A percentile compares a stretch with the other conserved stretches of the same genome.
Conservation (phyloP, 495 filamentous ascomycete species). For the Terfezia claveryi region DNA sequence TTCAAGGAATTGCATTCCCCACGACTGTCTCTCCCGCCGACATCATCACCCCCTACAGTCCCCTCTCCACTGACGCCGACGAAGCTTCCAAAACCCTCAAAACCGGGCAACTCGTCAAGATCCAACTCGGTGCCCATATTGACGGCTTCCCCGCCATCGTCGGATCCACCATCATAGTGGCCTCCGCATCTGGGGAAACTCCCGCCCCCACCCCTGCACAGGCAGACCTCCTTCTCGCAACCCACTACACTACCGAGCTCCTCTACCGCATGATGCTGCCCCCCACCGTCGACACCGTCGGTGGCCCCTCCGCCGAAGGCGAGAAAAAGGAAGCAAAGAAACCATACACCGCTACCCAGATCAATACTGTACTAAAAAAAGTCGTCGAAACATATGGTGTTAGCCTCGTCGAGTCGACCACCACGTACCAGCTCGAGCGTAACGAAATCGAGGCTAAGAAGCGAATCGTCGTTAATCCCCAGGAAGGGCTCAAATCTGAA, state of each 20-base stretch:
- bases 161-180: conserved; percentile 69
- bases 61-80: conserved; percentile 58
- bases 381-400: conserved; percentile 75
- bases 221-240: conserved; percentile 76
- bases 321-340: conserved; percentile 89
- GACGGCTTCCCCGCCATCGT: conserved; percentile 94
- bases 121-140: conserved; percentile 93
- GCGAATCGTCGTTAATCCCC: conserved; percentile 85
- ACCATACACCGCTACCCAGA: conserved; percentile 56
- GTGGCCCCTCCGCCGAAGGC: conserved; percentile 26
- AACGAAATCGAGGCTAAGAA: conserved; percentile 97
- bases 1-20: conserved; percentile 64
- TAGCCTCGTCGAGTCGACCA: conserved; percentile 90
- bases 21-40: conserved; percentile 88
- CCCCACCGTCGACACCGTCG: conserved; percentile 57
- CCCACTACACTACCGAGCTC: conserved; percentile 87
- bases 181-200: conserved; percentile 1
- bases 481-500: conserved; percentile 67
- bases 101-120: conserved; percentile 70
- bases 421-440: conserved; percentile 80
- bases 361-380: conserved; percentile 73
- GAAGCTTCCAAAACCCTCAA: conserved; percentile 63
- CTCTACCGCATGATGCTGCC: conserved; percentile 78
- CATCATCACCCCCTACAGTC: conserved; percentile 92
- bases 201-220: conserved; percentile 30